Percentiles rank a stretch among this genome's conserved stretches.
These are phyloP conservation scores for Hyphopichia khmerensis DNA, from an alignment of 1,139 yeast genomes.

Conservation along the genomic window DNA sequence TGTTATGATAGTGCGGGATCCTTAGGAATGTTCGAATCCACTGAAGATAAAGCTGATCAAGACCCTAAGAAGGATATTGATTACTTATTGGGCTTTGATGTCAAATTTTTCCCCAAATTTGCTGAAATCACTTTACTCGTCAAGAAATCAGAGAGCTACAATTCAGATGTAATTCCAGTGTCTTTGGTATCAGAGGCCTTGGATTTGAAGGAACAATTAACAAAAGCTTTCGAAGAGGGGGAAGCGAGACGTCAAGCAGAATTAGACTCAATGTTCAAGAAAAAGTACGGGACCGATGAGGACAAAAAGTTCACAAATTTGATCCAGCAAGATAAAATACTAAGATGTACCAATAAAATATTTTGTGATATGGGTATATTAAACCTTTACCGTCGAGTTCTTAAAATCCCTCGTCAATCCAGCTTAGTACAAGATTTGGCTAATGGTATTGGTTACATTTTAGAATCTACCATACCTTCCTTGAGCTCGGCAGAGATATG, in stretches of 20 bases:
- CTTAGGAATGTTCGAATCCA: neutral
- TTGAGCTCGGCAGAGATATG: constrained; percentile 56
- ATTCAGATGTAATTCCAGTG: constrained; percentile 20
- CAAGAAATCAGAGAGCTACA: constrained; percentile 14
- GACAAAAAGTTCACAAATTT: constrained; percentile 13
- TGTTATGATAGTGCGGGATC: constrained; percentile 12
- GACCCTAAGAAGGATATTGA: constrained; percentile 50
- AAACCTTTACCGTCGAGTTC: constrained; percentile 56
- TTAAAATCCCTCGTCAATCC: constrained; percentile 48
- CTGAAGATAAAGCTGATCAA: neutral
- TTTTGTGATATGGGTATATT: constrained; percentile 56
- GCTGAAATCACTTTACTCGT: constrained; percentile 47
- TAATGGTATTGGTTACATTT: constrained; percentile 33
- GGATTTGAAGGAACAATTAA: constrained; percentile 42
- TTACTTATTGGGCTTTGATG: constrained; percentile 59
- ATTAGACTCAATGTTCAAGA: constrained; percentile 21
- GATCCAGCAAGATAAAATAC: constrained; percentile 34
- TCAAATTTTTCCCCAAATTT: constrained; percentile 49
- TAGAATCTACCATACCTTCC: constrained; percentile 38
- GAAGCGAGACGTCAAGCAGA: constrained; percentile 33
- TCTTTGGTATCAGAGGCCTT: constrained; percentile 43
- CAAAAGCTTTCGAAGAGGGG: constrained; percentile 29
- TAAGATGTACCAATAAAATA: constrained; percentile 55
- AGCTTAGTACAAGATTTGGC: constrained; percentile 47
- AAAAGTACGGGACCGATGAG: neutral